phyloP scores from a whole-genome alignment of 192 early-diverging fungal genomes.

The Coemansia biformis region DNA sequence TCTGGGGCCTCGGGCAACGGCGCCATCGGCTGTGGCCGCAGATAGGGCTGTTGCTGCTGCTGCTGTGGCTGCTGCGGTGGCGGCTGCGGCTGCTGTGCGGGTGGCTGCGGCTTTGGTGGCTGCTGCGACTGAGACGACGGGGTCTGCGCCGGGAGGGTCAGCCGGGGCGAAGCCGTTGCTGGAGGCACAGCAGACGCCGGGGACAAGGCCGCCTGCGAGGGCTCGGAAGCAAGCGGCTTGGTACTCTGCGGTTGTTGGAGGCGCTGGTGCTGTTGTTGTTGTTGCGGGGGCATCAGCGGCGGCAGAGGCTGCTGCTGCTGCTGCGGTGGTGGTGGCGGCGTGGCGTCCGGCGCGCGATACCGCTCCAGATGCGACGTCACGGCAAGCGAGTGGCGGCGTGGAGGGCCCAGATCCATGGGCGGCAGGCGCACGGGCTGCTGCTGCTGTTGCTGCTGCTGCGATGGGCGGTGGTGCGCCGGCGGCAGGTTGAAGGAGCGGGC shows the following conservation, averaged over 20 bases:
- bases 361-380: conserved; percentile 49
- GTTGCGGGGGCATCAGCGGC: too few relatives aligned
- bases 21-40: conserved; percentile 18
- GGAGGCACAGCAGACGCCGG: too few relatives aligned
- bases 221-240: background rate
- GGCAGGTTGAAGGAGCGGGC: background rate
- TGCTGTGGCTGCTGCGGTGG: conserved; percentile 2
- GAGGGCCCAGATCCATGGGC: conserved; percentile 38
- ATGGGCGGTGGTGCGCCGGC: background rate
- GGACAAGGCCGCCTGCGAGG: too few relatives aligned
- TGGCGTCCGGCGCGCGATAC: conserved; percentile 34
- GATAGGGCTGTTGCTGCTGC: background rate
- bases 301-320: background rate
- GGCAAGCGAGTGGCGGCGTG: conserved; percentile 48
- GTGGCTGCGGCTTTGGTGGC: too few relatives aligned
- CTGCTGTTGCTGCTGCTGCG: background rate
- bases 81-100: background rate
- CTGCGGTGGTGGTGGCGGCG: conserved; percentile 15
- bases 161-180: too few relatives aligned
- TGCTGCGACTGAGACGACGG: background rate
- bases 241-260: background rate
- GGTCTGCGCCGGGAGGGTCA: too few relatives aligned
- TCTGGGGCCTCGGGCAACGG: conserved; percentile 20
- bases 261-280: background rate
- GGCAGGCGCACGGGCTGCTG: conserved; percentile 26